Evolutionary conservation across 192 early-diverging fungal species (phyloP).

Genomic region (Podila epigama): DNA sequence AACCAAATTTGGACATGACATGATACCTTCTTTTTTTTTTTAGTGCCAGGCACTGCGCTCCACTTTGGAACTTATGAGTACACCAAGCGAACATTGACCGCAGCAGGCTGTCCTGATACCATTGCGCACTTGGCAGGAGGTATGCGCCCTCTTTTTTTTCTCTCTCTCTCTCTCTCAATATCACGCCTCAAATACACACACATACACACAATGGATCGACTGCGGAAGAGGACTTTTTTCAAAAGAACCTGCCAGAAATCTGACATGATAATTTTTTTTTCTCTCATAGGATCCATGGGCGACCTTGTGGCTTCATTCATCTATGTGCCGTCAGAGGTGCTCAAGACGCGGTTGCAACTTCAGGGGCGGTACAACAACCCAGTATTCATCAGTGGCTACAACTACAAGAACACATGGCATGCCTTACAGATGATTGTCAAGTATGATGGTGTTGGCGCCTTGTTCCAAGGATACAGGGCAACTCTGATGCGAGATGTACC

Average conservation of each 20-base stretch:
- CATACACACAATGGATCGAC: too few species aligned
- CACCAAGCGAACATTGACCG: conserved; percentile 61
- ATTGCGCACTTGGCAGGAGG: conserved; percentile 63
- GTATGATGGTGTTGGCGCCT: conserved; percentile 67
- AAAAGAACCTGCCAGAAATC: background rate
- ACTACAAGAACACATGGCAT: conserved; percentile 72
- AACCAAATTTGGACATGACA: background rate
- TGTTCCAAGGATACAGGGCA: conserved; percentile 65
- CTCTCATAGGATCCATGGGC: conserved; percentile 54
- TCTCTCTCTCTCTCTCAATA: background rate
- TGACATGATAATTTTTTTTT: background rate
- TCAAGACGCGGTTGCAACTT: conserved; percentile 84
- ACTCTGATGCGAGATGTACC: conserved; percentile 65
- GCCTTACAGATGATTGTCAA: conserved; percentile 65
- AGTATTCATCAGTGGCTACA: conserved; percentile 70
- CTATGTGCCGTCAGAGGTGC: conserved; percentile 66
- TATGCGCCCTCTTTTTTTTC: background rate
- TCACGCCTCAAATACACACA: too few species aligned
- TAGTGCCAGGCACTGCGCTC: conserved; percentile 63
- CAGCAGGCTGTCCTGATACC: conserved; percentile 55
- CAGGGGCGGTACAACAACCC: conserved; percentile 80
- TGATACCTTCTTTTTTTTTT: background rate
- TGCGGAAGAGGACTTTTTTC: too few species aligned
- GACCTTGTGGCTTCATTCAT: conserved; percentile 62
- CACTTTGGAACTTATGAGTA: conserved; percentile 68